Evolutionary conservation across 2,329 filamentous ascomycete genomes (phyloP).

Genomic region (Canariomyces notabilis): DNA sequence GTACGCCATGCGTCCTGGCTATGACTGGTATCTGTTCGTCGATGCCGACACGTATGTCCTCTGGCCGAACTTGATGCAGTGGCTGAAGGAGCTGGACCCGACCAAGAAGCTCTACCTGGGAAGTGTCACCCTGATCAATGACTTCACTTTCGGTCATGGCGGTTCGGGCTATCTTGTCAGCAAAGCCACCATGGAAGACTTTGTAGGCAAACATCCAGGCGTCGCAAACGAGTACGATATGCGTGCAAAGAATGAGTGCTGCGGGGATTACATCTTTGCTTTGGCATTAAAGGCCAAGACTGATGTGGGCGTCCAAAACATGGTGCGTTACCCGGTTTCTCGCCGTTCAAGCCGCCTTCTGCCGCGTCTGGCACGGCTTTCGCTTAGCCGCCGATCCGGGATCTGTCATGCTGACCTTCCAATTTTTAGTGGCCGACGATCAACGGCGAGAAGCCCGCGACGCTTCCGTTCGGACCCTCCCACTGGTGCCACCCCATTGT

Average conservation of each 20-base stretch:
- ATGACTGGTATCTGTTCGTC: slow-evolving; percentile 57
- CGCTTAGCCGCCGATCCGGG: neutral
- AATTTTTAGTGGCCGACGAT: slow-evolving; percentile 44
- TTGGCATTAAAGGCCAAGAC: slow-evolving; percentile 43
- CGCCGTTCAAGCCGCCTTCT: no score
- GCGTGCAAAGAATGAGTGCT: slow-evolving; percentile 39
- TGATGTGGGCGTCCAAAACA: slow-evolving; percentile 37
- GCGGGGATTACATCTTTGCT: slow-evolving; percentile 48
- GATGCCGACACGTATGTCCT: slow-evolving; percentile 56
- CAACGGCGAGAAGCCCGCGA: slow-evolving; percentile 51
- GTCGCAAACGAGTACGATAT: slow-evolving; percentile 45
- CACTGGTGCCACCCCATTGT: slow-evolving; percentile 53
- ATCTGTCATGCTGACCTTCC: slow-evolving; percentile 6
- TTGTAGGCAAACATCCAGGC: slow-evolving; percentile 38
- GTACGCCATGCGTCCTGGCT: slow-evolving; percentile 44
- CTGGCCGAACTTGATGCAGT: slow-evolving; percentile 47
- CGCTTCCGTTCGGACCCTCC: slow-evolving; percentile 41
- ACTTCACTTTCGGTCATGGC: slow-evolving; percentile 48
- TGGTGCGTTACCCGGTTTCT: slow-evolving; percentile 32
- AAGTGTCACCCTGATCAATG: slow-evolving; percentile 39
- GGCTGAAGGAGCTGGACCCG: slow-evolving; percentile 42
- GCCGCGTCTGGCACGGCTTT: no score
- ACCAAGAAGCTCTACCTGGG: slow-evolving; percentile 45
- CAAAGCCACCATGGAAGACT: slow-evolving; percentile 45
- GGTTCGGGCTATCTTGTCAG: slow-evolving; percentile 53